phyloP scores from a whole-genome alignment of 495 filamentous ascomycete species.

The Penicillium angulare region DNA sequence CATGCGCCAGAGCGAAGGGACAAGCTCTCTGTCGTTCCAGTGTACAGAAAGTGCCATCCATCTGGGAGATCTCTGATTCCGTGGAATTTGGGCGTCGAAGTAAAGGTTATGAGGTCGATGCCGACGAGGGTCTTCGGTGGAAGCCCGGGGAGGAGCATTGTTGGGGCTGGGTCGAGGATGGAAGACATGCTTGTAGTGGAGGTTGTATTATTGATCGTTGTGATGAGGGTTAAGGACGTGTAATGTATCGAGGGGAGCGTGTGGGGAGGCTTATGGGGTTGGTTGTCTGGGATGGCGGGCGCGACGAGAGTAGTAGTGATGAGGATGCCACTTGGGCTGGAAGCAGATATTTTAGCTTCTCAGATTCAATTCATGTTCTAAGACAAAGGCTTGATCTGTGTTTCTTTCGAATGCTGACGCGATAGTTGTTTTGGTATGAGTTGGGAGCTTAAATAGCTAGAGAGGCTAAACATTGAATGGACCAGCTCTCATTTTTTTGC shows the following conservation, averaged over 20 bases:
- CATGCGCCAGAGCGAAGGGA: constrained; percentile 61
- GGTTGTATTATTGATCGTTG: not conserved
- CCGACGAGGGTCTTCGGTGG: constrained; percentile 51
- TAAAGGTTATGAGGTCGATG: constrained; percentile 55
- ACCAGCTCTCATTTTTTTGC: constrained; percentile 5
- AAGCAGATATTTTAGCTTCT: no score
- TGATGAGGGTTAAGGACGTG: not conserved
- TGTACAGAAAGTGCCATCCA: constrained; percentile 64
- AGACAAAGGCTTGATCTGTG: no score
- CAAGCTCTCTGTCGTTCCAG: constrained; percentile 51
- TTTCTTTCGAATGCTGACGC: no score
- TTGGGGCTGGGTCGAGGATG: constrained; percentile 35
- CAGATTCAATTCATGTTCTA: no score
- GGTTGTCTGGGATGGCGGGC: no score
- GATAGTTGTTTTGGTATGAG: not conserved
- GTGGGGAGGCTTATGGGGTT: no score
- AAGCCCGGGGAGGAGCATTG: constrained; percentile 47
- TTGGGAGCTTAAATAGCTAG: no score
- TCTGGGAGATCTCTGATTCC: constrained; percentile 57
- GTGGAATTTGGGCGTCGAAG: constrained; percentile 53
- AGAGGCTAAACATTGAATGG: no score
- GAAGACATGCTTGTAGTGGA: not conserved
- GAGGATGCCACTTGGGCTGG: no score
- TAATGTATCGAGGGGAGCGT: no score
- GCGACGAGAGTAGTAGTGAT: no score